These are phyloP conservation scores for Thelonectria discophora DNA, from an alignment of 2,329 filamentous ascomycete genomes.

Conservation along the genomic window DNA sequence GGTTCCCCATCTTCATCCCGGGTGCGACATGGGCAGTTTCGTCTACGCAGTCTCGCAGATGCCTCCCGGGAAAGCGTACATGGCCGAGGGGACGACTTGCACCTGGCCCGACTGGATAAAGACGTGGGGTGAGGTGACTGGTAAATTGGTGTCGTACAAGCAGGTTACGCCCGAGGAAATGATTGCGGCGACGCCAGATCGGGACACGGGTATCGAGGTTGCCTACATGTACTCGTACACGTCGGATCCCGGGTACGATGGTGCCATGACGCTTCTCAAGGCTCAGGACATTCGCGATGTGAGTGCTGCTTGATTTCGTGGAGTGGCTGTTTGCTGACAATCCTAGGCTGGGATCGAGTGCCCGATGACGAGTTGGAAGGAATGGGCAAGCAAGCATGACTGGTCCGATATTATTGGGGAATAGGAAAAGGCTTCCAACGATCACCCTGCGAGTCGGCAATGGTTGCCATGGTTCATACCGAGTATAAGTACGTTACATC, in stretches of 20 bases:
- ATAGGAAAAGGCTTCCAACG: neutral
- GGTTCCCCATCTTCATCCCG: constrained; percentile 57
- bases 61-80: constrained; percentile 58
- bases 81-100: constrained; percentile 57
- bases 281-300: constrained; percentile 56
- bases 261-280: constrained; percentile 53
- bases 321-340: neutral
- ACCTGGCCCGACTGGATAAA: constrained; percentile 57
- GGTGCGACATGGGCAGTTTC: constrained; percentile 58
- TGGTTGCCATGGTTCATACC: neutral
- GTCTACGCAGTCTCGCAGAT: constrained; percentile 59
- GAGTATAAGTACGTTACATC: neutral
- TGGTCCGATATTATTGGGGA: constrained; percentile 14
- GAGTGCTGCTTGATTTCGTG: constrained; percentile 27
- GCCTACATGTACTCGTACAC: constrained; percentile 58
- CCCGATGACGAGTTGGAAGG: constrained; percentile 23
- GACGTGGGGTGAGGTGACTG: constrained; percentile 52
- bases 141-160: constrained; percentile 48
- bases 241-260: constrained; percentile 59
- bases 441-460: neutral
- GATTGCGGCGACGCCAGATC: constrained; percentile 49
- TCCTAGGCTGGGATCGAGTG: constrained; percentile 19
- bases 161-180: constrained; percentile 53
- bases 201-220: constrained; percentile 54
- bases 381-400: constrained; percentile 18